Evolutionary conservation across 192 early-diverging fungal genomes (phyloP), one percentile per base, ranked within the genome.

Genomic region (Entomortierella chlamydospora): DNA sequence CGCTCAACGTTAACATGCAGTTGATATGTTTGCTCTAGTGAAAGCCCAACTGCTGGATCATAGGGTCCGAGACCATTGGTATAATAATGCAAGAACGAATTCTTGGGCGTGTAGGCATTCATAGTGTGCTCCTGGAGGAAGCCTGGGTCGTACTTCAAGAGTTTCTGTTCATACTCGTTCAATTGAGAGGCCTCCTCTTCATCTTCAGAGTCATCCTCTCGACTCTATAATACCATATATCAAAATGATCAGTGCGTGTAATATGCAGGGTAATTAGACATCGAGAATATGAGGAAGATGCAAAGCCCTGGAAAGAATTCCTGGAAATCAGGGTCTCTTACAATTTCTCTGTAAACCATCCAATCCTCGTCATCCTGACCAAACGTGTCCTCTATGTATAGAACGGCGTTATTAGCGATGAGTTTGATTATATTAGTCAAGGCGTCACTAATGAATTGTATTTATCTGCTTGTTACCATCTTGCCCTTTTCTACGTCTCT

Each of bases 321-420:
- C 9, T 69, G 20, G 23, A 41, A 1, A 34, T 11, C 0, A 51
- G 11, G 28, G 29, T 37, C 15, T 72, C 89, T 81, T 89, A 93
- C 92, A 61, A 98, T 95, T 72, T 95, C 92, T 43, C 94, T 87
- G 70, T 98, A 98, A 42, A 98, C 87, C 74, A 90, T 89, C 96
- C 96, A 98, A 81, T 97, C 95, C 11, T 90, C 93, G 72, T 96
- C 95, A 64, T 96, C 93, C 7, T 91, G 91, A n/a, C 96, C 96
- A 86, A 98, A 98, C 4, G 91, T 94, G 62, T 98, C 96, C 78
- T 96, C 95, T 90, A 73, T 39, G 56, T 39, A 17, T 22, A 37
- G 41, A 61, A 31, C 26, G 25, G 26, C 12, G 13, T 7, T 54
- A 13, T 54, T 54, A 37, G 34, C 4, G 4, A 37, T 37, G 5